Conservation (phyloP, 2,329 filamentous ascomycete species). For the Calycina marina region DNA sequence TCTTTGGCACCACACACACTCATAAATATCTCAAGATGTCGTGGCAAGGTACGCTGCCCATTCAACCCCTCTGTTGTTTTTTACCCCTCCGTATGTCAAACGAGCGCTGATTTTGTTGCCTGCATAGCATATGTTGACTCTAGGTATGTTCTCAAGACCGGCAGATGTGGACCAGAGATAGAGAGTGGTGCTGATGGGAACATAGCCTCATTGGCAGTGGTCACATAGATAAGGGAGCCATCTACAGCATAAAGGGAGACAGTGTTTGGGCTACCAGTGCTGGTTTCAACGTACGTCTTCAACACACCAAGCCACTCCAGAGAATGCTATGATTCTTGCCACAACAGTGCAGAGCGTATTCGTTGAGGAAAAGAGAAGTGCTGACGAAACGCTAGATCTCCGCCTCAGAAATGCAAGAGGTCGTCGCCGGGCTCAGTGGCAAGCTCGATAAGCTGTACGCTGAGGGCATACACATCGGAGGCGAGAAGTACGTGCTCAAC, state of each 20-base stretch:
- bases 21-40: conserved; percentile 38
- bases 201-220: conserved; percentile 64
- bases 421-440: conserved; percentile 36
- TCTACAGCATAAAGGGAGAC: conserved; percentile 68
- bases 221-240: conserved; percentile 71
- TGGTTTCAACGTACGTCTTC: conserved; percentile 43
- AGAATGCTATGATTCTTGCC: no score
- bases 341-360: no score
- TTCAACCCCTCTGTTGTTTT: conserved; percentile 1
- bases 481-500: conserved; percentile 65
- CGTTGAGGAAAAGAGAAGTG: no score
- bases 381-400: conserved; percentile 30
- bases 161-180: neutral
- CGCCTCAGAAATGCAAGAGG: conserved; percentile 42
- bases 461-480: conserved; percentile 61
- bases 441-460: conserved; percentile 46
- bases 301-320: no score
- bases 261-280: conserved; percentile 61
- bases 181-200: conserved; percentile 15
- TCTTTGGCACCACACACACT: conserved; percentile 4
- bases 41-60: conserved; percentile 50
- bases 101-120: conserved; percentile 11
- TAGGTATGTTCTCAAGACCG: conserved; percentile 32
- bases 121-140: conserved; percentile 45
- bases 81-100: conserved; percentile 18